Conservation (phyloP, 495 filamentous ascomycete genomes). For the Talaromyces thailandensis region DNA sequence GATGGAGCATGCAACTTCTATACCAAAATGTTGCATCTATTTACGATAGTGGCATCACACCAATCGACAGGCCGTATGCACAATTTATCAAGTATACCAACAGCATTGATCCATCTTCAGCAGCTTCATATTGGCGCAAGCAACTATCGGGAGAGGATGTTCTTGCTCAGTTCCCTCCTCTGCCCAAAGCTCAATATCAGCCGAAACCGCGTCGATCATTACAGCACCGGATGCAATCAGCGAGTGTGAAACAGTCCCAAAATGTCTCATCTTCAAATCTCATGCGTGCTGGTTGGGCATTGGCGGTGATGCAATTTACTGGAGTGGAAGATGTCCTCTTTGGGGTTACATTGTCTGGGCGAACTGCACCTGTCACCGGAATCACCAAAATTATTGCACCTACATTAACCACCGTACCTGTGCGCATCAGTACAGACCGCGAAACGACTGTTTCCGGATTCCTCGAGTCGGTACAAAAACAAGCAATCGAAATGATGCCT, state of each 20-base stretch:
- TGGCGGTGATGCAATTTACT: conserved; percentile 21
- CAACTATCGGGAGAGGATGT: conserved; percentile 30
- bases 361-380: conserved; percentile 23
- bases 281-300: conserved; percentile 25
- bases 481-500: conserved; percentile 21
- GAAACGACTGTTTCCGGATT: conserved; percentile 15
- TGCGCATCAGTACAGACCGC: conserved; percentile 28
- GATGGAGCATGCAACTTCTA: conserved; percentile 37
- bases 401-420: conserved; percentile 43
- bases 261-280: neutral
- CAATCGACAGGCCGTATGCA: conserved; percentile 1
- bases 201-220: conserved; percentile 9
- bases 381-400: conserved; percentile 28
- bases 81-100: conserved; percentile 21
- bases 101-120: conserved; percentile 10
- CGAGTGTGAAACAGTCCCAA: neutral
- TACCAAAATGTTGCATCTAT: conserved; percentile 12
- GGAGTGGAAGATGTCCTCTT: conserved; percentile 24
- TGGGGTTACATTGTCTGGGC: conserved; percentile 23
- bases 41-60: neutral
- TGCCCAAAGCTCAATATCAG: conserved; percentile 30
- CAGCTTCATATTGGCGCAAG: conserved; percentile 22
- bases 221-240: neutral
- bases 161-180: conserved; percentile 33
- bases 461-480: conserved; percentile 28